Evolutionary conservation across 495 filamentous ascomycete species (phyloP).

Genomic region (Aspergillus sclerotiicarbonarius): DNA sequence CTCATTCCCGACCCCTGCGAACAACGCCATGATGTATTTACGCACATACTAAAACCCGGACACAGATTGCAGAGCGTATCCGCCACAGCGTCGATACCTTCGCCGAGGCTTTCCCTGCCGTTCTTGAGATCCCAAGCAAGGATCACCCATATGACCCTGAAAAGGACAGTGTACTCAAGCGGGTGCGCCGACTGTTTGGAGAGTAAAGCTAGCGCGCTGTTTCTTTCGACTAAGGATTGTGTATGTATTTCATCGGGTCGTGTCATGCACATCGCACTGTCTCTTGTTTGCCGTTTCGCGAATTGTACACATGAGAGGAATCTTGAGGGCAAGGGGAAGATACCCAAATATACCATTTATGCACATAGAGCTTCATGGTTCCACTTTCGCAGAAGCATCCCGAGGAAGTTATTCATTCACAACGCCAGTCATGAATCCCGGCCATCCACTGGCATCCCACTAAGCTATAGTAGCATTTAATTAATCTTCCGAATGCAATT

Average conservation of each 20-base stretch:
- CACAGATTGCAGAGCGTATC: conserved; percentile 91
- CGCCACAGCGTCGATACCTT: conserved; percentile 63
- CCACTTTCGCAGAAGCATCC: neutral
- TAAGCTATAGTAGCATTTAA: neutral
- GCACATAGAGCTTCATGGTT: conserved; percentile 4
- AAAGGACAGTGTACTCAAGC: conserved; percentile 94
- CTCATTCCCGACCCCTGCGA: neutral
- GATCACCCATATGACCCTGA: conserved; percentile 99
- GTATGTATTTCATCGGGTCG: neutral
- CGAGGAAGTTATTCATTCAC: neutral
- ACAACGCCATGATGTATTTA: conserved; percentile 1
- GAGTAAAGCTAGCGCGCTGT: conserved; percentile 54
- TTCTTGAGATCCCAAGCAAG: conserved; percentile 96
- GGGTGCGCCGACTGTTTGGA: conserved; percentile 88
- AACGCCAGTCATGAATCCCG: neutral
- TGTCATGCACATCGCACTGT: neutral
- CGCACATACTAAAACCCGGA: conserved; percentile 5
- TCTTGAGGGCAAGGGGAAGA: conserved; percentile 12
- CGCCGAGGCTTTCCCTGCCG: conserved; percentile 54
- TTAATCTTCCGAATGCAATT: neutral
- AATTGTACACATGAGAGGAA: conserved; percentile 1
- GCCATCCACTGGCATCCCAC: neutral
- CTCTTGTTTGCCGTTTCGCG: neutral
- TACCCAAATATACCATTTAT: conserved; percentile 12
- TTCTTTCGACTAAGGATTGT: conserved; percentile 10